These are phyloP conservation scores for Sherardia arvensis DNA, from an alignment of 257 asterid genomes.

Conservation along the genomic window DNA sequence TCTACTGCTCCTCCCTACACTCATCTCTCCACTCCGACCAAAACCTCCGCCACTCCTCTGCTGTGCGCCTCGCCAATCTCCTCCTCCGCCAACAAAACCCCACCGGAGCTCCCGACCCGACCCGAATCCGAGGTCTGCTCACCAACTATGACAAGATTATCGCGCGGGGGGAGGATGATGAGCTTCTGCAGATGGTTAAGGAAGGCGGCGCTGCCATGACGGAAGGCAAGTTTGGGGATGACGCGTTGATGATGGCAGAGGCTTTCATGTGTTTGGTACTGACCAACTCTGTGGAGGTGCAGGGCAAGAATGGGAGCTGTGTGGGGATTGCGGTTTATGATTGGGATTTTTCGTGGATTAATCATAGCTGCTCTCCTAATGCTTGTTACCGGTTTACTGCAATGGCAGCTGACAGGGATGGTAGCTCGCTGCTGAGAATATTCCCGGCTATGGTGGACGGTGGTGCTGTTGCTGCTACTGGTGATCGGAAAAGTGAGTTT, in stretches of 20 bases:
- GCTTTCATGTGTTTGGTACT: slow-evolving; percentile 57
- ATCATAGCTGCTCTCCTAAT: slow-evolving; percentile 85
- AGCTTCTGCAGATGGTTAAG: slow-evolving; percentile 28
- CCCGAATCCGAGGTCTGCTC: slow-evolving; percentile 53
- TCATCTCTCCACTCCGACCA: slow-evolving; percentile 48
- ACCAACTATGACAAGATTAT: slow-evolving; percentile 46
- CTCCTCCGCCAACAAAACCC: slow-evolving; percentile 10
- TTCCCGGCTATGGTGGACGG: slow-evolving; percentile 18
- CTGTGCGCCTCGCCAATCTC: slow-evolving; percentile 49
- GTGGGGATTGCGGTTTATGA: slow-evolving; percentile 69
- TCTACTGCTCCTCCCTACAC: slow-evolving; percentile 60
- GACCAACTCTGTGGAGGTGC: slow-evolving; percentile 72
- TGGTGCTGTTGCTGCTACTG: not conserved
- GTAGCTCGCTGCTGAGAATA: slow-evolving; percentile 20
- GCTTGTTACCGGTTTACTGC: slow-evolving; percentile 45
- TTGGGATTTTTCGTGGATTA: slow-evolving; percentile 60
- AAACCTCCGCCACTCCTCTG: slow-evolving; percentile 4
- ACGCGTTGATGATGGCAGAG: slow-evolving; percentile 30
- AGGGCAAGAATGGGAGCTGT: slow-evolving; percentile 31
- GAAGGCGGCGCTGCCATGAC: slow-evolving; percentile 41
- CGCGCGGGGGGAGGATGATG: slow-evolving; percentile 5
- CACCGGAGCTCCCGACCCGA: not conserved
- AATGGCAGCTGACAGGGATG: not conserved
- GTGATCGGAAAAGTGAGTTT: slow-evolving; percentile 4
- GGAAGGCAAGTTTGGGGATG: too few species aligned